Evolutionary conservation across 805 yeast species (phyloP).

Genomic region (Saturnispora galanensis): DNA sequence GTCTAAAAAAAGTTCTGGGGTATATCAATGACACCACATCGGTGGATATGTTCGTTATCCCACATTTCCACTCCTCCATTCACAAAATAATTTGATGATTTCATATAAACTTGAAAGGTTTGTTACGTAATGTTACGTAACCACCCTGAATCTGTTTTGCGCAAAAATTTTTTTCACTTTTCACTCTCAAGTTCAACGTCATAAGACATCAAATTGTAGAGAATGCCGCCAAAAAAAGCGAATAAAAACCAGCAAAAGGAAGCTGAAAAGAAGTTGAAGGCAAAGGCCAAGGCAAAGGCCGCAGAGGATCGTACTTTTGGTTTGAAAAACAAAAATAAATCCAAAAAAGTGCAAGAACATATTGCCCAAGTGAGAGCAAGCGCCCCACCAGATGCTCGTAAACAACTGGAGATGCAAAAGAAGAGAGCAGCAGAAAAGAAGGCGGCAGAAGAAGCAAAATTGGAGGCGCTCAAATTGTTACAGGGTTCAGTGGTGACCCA

Average conservation of each 20-base stretch:
- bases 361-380: conserved; percentile 63
- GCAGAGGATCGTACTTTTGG: conserved; percentile 91
- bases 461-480: conserved; percentile 74
- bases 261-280: conserved; percentile 53
- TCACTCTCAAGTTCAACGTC: background rate
- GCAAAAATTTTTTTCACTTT: conserved; percentile 9
- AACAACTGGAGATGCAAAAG: conserved; percentile 42
- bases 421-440: conserved; percentile 79
- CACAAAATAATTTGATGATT: too few relatives aligned
- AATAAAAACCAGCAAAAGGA: conserved; percentile 32
- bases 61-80: too few relatives aligned
- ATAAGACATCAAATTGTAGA: background rate
- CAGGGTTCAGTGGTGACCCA: conserved; percentile 59
- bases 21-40: too few relatives aligned
- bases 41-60: too few relatives aligned
- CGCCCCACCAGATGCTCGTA: conserved; percentile 35
- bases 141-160: background rate
- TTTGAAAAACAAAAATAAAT: conserved; percentile 88
- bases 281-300: conserved; percentile 48
- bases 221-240: conserved; percentile 50
- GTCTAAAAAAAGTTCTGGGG: too few relatives aligned
- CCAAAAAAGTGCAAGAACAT: conserved; percentile 74
- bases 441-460: conserved; percentile 82
- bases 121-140: too few relatives aligned
- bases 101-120: too few relatives aligned